phyloP scores from a whole-genome alignment of 2,329 filamentous ascomycete genomes.

The Arthrobotrys entomopaga region DNA sequence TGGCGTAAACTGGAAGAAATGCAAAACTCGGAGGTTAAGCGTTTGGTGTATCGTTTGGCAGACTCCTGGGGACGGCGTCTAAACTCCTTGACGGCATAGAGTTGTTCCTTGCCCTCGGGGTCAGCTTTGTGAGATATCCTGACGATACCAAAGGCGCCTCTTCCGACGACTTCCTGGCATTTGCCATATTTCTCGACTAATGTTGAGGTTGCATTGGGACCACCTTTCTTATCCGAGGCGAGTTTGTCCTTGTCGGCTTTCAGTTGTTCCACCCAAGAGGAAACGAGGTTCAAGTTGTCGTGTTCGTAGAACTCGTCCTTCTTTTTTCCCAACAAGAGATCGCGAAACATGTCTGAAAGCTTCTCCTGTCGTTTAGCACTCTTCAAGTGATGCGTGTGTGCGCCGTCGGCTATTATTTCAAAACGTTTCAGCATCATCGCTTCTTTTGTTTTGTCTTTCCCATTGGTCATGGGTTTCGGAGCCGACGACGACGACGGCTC shows the following conservation, averaged over 20 bases:
- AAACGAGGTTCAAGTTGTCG: constrained; percentile 88
- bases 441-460: constrained; percentile 36
- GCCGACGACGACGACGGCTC: constrained; percentile 3
- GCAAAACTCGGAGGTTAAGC: constrained; percentile 95
- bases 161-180: constrained; percentile 95
- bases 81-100: constrained; percentile 98
- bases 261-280: constrained; percentile 93
- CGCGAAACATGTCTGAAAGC: constrained; percentile 88
- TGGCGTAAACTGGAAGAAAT: constrained; percentile 97
- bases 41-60: constrained; percentile 96
- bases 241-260: constrained; percentile 84
- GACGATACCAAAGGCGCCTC: constrained; percentile 96
- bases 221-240: constrained; percentile 79
- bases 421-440: constrained; percentile 63
- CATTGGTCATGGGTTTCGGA: constrained; percentile 16
- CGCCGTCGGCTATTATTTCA: constrained; percentile 71
- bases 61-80: constrained; percentile 92
- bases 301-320: constrained; percentile 72
- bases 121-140: constrained; percentile 96
- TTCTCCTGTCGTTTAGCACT: constrained; percentile 94
- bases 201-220: constrained; percentile 77
- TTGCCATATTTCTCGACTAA: constrained; percentile 98
- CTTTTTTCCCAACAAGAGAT: constrained; percentile 82
- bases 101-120: constrained; percentile 79
- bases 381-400: constrained; percentile 88